Evolutionary conservation across 768 basidiomycete species (phyloP).

Genomic region (Galerina sulciceps): DNA sequence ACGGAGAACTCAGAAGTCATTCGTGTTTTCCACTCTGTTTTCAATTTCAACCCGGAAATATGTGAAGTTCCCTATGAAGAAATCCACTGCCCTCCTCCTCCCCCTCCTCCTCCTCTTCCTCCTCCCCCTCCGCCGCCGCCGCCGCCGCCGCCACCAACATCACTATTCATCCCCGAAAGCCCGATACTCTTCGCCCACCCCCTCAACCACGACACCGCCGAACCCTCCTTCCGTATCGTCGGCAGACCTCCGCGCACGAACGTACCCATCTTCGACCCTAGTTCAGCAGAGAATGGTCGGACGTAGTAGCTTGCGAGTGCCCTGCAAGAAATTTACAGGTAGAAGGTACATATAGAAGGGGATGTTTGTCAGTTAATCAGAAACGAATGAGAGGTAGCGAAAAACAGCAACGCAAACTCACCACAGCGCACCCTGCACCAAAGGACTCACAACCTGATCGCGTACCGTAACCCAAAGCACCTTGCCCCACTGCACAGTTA

Average conservation of each 20-base stretch:
- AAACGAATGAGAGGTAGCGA: neutral
- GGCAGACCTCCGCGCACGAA: constrained; percentile 30
- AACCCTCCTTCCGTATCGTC: constrained; percentile 36
- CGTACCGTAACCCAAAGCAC: constrained; percentile 66
- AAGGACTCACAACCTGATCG: constrained; percentile 71
- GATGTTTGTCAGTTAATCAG: neutral
- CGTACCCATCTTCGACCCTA: constrained; percentile 38
- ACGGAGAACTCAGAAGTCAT: too few species aligned
- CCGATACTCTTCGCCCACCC: constrained; percentile 37
- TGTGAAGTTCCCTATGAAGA: too few species aligned
- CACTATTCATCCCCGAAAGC: constrained; percentile 10
- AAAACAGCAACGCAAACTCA: constrained; percentile 32
- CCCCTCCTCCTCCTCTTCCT: too few species aligned
- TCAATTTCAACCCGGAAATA: too few species aligned
- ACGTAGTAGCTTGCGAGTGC: constrained; percentile 49
- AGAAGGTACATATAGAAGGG: too few species aligned
- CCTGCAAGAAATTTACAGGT: constrained; percentile 29
- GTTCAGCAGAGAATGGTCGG: constrained; percentile 40
- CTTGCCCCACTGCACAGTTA: constrained; percentile 57
- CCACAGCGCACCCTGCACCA: constrained; percentile 73
- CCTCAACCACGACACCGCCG: constrained; percentile 45
- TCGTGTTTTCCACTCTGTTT: too few species aligned
- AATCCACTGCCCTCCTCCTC: too few species aligned
- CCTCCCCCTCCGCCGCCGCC: neutral
- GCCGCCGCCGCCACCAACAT: neutral